Base-by-base conservation (phyloP, 768 basidiomycete species). In the Udeniomyces megalosporus region DNA sequence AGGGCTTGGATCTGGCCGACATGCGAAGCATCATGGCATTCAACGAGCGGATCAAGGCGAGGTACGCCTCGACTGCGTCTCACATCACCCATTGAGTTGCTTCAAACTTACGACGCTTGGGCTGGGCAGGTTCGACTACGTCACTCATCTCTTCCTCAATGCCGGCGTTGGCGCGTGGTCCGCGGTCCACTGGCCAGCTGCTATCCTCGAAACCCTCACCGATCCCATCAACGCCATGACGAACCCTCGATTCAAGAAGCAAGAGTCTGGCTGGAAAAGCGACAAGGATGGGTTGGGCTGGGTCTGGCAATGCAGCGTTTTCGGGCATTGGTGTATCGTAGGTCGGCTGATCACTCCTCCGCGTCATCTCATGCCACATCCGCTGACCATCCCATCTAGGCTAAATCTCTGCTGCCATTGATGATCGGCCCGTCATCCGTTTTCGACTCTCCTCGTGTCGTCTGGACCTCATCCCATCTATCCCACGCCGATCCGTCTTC, bases 251-350 rank as follows among this genome's bases (percentile, higher is more conserved):
- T 88, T 72, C 71, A 79, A 83, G 68, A 61, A 76, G 4, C 86
- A 90, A 70, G 71, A 76, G 31, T 69, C 62, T 12, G 86, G 84
- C 8, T 78, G 82, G 65, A 67, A 78, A 54, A 85, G 81, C 66
- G 73, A 74, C 22, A 63, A 63, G 4, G 86, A 91, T 66, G 82
- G 83, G 5, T 73, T 88, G 0, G 88, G 88, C 2, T 84, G 79
- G 78, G 80, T 83, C 7, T 91, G 87, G 86, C 86, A 89, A 69
- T 84, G 81, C 63, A 90, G 90, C 68, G 74, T 88, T 29, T 88
- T 90, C 60, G 82, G 84, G 0, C 87, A 89, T 72, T 90, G 84
- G 69, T 78, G 78, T 31, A 73, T 91, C 67, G 88, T 89, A 69
- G 59, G 84, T 78, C 46, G 29, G 45, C 48, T 14, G 14, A 38